phyloP scores from a whole-genome alignment of 306 rosid species.

The Vigna nakashimae region DNA sequence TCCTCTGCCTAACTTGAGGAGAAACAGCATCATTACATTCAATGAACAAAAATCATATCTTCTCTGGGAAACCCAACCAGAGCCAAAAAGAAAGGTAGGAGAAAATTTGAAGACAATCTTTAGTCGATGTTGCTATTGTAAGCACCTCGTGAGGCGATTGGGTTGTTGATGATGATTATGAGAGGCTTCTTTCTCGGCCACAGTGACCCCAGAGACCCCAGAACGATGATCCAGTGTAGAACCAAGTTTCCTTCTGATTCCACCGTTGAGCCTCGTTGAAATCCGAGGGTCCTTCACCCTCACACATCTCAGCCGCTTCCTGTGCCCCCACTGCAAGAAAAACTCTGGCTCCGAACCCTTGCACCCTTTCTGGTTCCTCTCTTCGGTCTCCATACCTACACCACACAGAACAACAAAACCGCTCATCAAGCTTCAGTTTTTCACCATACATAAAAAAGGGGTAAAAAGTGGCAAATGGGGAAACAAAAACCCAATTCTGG shows the following conservation, averaged over 20 bases:
- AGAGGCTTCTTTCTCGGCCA: constrained; percentile 58
- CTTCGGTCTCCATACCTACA: constrained; percentile 71
- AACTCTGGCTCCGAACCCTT: constrained; percentile 66
- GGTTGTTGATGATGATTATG: constrained; percentile 56
- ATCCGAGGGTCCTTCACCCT: constrained; percentile 78
- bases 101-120: not conserved
- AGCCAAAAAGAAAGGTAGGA: no score
- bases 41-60: constrained; percentile 3
- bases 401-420: not conserved
- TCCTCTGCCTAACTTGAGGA: not conserved
- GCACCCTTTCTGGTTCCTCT: constrained; percentile 63
- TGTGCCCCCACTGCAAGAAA: constrained; percentile 85
- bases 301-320: constrained; percentile 69
- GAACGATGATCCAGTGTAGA: constrained; percentile 57
- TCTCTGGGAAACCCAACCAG: constrained; percentile 24
- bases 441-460: constrained; percentile 5
- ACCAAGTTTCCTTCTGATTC: constrained; percentile 61
- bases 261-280: constrained; percentile 63
- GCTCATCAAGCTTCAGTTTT: constrained; percentile 5
- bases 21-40: constrained; percentile 23
- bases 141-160: constrained; percentile 72
- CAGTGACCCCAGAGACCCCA: constrained; percentile 47
- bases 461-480: not conserved
- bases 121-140: not conserved
- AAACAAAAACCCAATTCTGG: constrained; percentile 9